Percentiles rank a stretch among this genome's conserved stretches.
Conservation (phyloP, 2,329 filamentous ascomycete species). For the Helotiales sp. region DNA sequence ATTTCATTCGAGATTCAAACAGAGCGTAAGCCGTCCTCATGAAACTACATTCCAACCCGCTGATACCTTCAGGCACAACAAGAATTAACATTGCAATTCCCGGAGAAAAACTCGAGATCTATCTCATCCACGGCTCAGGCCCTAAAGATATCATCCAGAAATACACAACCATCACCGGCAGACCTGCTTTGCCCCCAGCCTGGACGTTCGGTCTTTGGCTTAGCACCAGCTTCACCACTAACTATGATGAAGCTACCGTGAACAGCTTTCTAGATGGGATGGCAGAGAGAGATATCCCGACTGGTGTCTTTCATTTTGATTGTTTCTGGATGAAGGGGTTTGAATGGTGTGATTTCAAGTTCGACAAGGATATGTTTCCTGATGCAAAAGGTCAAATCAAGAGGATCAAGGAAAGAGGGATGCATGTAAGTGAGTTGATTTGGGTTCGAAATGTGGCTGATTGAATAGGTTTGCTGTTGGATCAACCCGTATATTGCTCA, state of each 20-base stretch:
- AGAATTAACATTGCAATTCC: background rate
- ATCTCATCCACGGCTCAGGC: constrained; percentile 68
- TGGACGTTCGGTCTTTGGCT: constrained; percentile 82
- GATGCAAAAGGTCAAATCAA: constrained; percentile 8
- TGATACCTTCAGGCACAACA: background rate
- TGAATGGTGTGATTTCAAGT: constrained; percentile 12
- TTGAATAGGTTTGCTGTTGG: background rate
- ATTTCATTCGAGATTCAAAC: background rate
- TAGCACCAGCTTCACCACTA: constrained; percentile 70
- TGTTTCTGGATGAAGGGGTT: constrained; percentile 13
- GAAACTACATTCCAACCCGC: background rate
- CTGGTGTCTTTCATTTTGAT: constrained; percentile 11
- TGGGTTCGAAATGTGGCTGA: background rate
- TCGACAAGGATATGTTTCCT: constrained; percentile 11
- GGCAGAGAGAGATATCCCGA: constrained; percentile 39
- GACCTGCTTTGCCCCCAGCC: constrained; percentile 65
- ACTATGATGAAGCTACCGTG: constrained; percentile 63
- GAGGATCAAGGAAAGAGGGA: background rate
- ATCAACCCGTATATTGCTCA: background rate
- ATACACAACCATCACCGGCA: constrained; percentile 71
- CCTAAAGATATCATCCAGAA: constrained; percentile 73
- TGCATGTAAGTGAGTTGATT: background rate
- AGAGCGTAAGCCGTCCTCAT: background rate
- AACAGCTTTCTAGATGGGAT: constrained; percentile 63
- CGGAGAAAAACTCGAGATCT: constrained; percentile 25